Conservation (phyloP, 768 basidiomycete genomes). For the Suillus brevipes region DNA sequence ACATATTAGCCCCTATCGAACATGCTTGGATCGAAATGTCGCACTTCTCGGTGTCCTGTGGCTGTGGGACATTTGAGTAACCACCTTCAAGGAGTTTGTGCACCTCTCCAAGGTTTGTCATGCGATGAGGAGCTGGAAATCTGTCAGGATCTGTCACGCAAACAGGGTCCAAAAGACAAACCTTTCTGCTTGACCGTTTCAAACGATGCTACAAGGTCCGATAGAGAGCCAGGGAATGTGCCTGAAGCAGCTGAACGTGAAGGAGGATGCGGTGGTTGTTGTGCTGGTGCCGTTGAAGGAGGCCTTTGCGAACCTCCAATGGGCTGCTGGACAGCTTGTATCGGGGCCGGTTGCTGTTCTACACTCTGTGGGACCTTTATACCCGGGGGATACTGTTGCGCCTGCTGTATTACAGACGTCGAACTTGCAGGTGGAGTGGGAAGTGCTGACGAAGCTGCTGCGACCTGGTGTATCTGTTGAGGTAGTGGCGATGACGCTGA, state of each 20-base stretch:
- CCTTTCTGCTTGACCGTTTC: constrained; percentile 97
- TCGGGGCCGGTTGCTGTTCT: constrained; percentile 37
- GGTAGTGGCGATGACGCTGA: constrained; percentile 49
- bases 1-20: constrained; percentile 11
- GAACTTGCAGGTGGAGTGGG: constrained; percentile 22
- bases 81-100: constrained; percentile 94
- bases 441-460: constrained; percentile 13
- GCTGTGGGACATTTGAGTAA: constrained; percentile 84
- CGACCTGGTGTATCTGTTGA: constrained; percentile 46
- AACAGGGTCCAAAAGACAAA: constrained; percentile 33
- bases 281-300: constrained; percentile 50
- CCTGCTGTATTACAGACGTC: constrained; percentile 34
- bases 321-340: constrained; percentile 31
- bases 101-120: constrained; percentile 85
- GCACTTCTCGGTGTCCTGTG: constrained; percentile 95
- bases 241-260: constrained; percentile 41
- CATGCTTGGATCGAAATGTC: constrained; percentile 26
- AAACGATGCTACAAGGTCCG: constrained; percentile 91
- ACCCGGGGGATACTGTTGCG: constrained; percentile 67
- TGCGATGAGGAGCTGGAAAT: constrained; percentile 66
- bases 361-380: constrained; percentile 52
- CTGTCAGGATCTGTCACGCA: constrained; percentile 1
- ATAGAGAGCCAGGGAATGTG: constrained; percentile 81
- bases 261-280: constrained; percentile 35
- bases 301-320: constrained; percentile 50